Conservation (phyloP, 1,139 yeast genomes). For the Saccharomyces hybrid region DNA sequence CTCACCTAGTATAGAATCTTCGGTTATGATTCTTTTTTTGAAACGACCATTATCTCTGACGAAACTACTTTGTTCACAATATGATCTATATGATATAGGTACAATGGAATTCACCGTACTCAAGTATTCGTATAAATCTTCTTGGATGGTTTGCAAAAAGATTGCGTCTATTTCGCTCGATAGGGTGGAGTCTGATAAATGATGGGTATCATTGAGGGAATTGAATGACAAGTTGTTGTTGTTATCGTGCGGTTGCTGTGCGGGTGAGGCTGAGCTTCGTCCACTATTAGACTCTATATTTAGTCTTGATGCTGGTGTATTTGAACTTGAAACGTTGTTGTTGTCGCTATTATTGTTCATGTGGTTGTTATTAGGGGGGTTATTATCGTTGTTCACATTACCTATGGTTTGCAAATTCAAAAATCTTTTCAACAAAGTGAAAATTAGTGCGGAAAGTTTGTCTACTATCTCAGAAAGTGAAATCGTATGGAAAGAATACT, state of each 20-base stretch:
- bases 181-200: neutral
- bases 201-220: neutral
- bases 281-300: neutral
- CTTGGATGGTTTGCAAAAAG: constrained; percentile 10
- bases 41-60: constrained; percentile 10
- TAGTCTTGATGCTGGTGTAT: neutral
- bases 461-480: constrained; percentile 17
- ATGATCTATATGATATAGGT: constrained; percentile 15
- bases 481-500: constrained; percentile 11
- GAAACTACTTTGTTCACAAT: constrained; percentile 11
- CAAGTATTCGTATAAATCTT: constrained; percentile 16
- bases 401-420: constrained; percentile 7
- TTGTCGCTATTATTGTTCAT: constrained; percentile 4
- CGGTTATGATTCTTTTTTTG: neutral
- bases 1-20: neutral
- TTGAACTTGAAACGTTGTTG: neutral
- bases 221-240: neutral
- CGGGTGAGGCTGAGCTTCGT: neutral
- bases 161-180: neutral
- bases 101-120: constrained; percentile 14
- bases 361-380: too few relatives aligned
- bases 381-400: neutral
- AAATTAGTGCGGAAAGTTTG: constrained; percentile 7
- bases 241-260: neutral
- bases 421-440: constrained; percentile 8